Conservation (phyloP, 2,329 filamentous ascomycete genomes). For the Aciculosporium take region DNA sequence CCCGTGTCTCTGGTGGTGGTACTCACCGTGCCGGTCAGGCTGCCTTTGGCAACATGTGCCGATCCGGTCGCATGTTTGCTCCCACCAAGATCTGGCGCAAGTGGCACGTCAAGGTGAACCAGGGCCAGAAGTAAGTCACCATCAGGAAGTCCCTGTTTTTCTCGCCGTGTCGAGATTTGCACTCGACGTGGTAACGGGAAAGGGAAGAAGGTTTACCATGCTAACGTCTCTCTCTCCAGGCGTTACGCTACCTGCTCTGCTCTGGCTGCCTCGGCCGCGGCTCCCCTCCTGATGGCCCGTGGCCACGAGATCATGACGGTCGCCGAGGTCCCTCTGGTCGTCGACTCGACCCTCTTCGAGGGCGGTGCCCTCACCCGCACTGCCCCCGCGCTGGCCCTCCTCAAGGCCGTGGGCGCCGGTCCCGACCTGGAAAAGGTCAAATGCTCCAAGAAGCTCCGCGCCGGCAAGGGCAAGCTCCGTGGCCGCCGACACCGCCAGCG, state of each 20-base stretch:
- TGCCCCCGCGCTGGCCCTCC: slow-evolving; percentile 67
- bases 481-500: slow-evolving; percentile 94
- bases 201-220: slow-evolving; percentile 5
- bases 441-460: slow-evolving; percentile 89
- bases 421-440: slow-evolving; percentile 91
- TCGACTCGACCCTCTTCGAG: slow-evolving; percentile 83
- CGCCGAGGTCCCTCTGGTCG: slow-evolving; percentile 90
- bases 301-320: slow-evolving; percentile 89
- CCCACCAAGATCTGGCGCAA: slow-evolving; percentile 99
- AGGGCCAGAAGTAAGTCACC: slow-evolving; percentile 73
- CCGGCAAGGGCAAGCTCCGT: slow-evolving; percentile 97
- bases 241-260: slow-evolving; percentile 97
- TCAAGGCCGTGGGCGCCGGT: slow-evolving; percentile 82
- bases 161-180: neutral
- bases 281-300: slow-evolving; percentile 88
- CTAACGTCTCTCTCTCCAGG: slow-evolving; percentile 30
- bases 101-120: slow-evolving; percentile 99
- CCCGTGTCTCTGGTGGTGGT: slow-evolving; percentile 99
- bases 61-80: slow-evolving; percentile 99
- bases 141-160: neutral
- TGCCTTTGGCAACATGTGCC: slow-evolving; percentile 99
- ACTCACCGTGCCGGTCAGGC: slow-evolving; percentile 99
- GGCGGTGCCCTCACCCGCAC: slow-evolving; percentile 74
- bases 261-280: slow-evolving; percentile 87
- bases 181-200: neutral